Base-by-base conservation (phyloP, 2,329 filamentous ascomycete genomes). In the Sporothrix globosa region DNA sequence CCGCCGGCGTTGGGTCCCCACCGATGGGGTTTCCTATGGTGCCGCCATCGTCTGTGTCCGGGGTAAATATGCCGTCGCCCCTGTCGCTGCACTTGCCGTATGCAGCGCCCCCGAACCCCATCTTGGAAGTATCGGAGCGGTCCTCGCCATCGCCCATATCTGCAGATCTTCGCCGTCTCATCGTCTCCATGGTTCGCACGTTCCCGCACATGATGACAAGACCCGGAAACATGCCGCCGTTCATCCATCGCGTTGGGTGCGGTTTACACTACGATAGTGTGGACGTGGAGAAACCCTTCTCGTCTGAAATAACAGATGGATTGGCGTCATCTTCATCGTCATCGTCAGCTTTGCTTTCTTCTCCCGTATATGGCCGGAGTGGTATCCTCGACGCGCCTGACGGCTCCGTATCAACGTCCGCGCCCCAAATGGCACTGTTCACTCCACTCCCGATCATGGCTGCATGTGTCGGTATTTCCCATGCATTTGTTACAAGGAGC, bases 171-270 rank as follows among this genome's bases (percentile, higher is more conserved):
- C 73, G 72, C 3, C 68, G 69, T 1, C 69, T 78, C 0, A 75
- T 78, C 14, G 67, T 74, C 11, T 75, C 77, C 13, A 74, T 73
- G 1, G 66, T 78, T 1, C 73, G 76, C 24, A 73, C 77, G 0
- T 79, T 76, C 46, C 78, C 78, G 0, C 70, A 68, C 34, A 73
- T 74, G 77, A 79, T 79, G 78, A 73, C 76, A 9, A 73, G 76
- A 7, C 75, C 75, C 0, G 74, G 77, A 7, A 78, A 72, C 0
- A 75, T 79, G 44, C 78, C 78, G 1, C 78, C 78, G 0, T 79
- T 79, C 5, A 75, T 79, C 17, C 77, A 79, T 27, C 73, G 75
- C 0, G 72, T 77, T 13, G 72, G 69, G 4, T 71, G 70, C 46
- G 70, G 72, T 0, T 44, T 74, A 44, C 48, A 73, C n/a, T 65